Evolutionary conservation across 805 yeast species (phyloP), one percentile per base, ranked within the genome.

Genomic region (Limtongia smithiae): DNA sequence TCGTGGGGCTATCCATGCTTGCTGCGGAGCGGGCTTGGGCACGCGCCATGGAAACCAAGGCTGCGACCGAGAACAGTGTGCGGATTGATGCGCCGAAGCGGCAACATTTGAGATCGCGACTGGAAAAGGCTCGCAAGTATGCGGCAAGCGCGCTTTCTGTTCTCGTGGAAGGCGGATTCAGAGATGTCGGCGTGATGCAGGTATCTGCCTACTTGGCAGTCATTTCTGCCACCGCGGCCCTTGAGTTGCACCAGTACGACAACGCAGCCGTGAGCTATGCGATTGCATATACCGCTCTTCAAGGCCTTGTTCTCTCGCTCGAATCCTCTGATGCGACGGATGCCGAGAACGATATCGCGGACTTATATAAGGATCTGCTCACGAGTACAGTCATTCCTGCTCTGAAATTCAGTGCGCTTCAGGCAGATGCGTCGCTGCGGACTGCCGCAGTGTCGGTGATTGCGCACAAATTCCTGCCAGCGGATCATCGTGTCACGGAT

Each of bases 21-120:
- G 75, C 76, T n/a, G 81, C 84, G 1, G 97, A 93, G 66, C 77
- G 96, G 62, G 85, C 87, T 58, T 70, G 81, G 62, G 72, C 87
- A 27, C 78, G 75, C 58, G 83, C 90, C 1, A 74, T 80, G 64
- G 89, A 83, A 65, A 72, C 81, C 45, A 77, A 78, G 51, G 68
- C 76, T 5, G 41, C 44, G 32, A 25, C 47, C 34, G 58, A 54
- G 18, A 51, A 46, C 34, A 37, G 46, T 6, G 44, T 42, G 8
- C 35, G 34, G 7, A 30, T 20, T 22, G 47, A 55, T 9, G 65
- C 68, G 30, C 63, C 71, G 63, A 64, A 65, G 55, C 71, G 76
- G n/a, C 75, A 75, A 46, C 76, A 82, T 51, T 68, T 84, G 59
- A 62, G 73, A 9, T 77, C 89, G 24, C 85, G 85, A 65, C 75